Percentiles rank a stretch among this genome's conserved stretches.
These are phyloP conservation scores for Taxawa tesnikishii DNA, from an alignment of 2,329 filamentous ascomycete genomes.

Conservation along the genomic window DNA sequence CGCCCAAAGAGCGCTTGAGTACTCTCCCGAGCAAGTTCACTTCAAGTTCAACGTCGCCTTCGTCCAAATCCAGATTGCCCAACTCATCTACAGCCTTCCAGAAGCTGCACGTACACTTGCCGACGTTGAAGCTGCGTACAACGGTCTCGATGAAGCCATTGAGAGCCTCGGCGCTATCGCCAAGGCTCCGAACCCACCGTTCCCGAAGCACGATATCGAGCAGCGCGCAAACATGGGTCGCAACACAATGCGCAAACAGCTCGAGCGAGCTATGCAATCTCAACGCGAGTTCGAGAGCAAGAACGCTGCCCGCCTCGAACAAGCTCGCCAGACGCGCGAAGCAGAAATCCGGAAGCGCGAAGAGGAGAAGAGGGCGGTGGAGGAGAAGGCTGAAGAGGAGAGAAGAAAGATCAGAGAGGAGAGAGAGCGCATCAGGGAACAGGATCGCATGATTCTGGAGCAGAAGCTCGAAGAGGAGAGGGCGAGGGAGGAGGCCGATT, in stretches of 20 bases:
- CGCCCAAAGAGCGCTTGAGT: slow-evolving; percentile 57
- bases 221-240: slow-evolving; percentile 94
- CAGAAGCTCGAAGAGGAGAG: slow-evolving; percentile 60
- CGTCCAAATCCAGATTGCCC: slow-evolving; percentile 87
- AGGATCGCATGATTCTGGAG: slow-evolving; percentile 59
- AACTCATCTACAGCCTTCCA: slow-evolving; percentile 59
- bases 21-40: slow-evolving; percentile 73
- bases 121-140: slow-evolving; percentile 69
- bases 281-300: slow-evolving; percentile 88
- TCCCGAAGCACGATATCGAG: slow-evolving; percentile 81
- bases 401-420: slow-evolving; percentile 79
- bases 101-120: slow-evolving; percentile 66
- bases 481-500: slow-evolving; percentile 53
- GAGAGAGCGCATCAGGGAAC: slow-evolving; percentile 65
- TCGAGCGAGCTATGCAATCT: slow-evolving; percentile 70
- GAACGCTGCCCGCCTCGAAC: slow-evolving; percentile 76
- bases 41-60: slow-evolving; percentile 98
- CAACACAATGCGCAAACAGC: slow-evolving; percentile 86
- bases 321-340: slow-evolving; percentile 68
- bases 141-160: slow-evolving; percentile 78
- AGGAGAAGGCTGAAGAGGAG: slow-evolving; percentile 59
- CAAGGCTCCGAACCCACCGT: slow-evolving; percentile 58
- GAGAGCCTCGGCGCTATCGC: slow-evolving; percentile 50
- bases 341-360: slow-evolving; percentile 68
- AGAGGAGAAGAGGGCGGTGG: slow-evolving; percentile 55